These are phyloP conservation scores for Saccharomycopsis vini DNA, from an alignment of 805 yeast species.

Conservation along the genomic window DNA sequence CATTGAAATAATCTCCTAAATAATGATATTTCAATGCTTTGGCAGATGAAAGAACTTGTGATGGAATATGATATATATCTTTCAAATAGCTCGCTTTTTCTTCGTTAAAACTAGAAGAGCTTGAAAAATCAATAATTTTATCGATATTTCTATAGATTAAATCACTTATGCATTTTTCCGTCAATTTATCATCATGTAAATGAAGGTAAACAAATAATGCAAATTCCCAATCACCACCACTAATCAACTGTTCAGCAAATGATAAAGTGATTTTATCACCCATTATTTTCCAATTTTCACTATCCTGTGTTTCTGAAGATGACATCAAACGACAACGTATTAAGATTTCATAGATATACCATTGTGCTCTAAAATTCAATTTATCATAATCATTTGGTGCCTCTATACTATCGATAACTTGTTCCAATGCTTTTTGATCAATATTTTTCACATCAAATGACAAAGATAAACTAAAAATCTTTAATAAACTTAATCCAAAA, in stretches of 20 bases:
- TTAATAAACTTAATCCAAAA: slow-evolving; percentile 25
- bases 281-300: slow-evolving; percentile 2
- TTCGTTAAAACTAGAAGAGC: not conserved
- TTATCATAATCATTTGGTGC: slow-evolving; percentile 11
- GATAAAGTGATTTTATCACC: slow-evolving; percentile 33
- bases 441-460: not conserved
- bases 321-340: slow-evolving; percentile 9
- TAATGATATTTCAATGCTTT: slow-evolving; percentile 48
- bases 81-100: slow-evolving; percentile 1
- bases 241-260: slow-evolving; percentile 45
- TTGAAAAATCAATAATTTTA: slow-evolving; percentile 18
- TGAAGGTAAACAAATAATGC: slow-evolving; percentile 59
- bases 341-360: slow-evolving; percentile 45
- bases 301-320: slow-evolving; percentile 4
- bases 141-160: slow-evolving; percentile 21
- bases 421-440: not conserved
- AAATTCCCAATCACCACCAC: slow-evolving; percentile 42
- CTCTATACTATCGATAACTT: not conserved
- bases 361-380: slow-evolving; percentile 35
- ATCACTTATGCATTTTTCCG: slow-evolving; percentile 31
- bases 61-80: slow-evolving; percentile 34
- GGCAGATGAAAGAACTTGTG: slow-evolving; percentile 41
- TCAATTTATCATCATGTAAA: slow-evolving; percentile 37
- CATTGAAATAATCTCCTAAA: slow-evolving; percentile 44
- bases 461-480: slow-evolving; percentile 24